A percentile compares a stretch with the other conserved stretches of the same genome.
Conservation (phyloP, 1,139 yeast species). For the Yamadazyma diddensiae region DNA sequence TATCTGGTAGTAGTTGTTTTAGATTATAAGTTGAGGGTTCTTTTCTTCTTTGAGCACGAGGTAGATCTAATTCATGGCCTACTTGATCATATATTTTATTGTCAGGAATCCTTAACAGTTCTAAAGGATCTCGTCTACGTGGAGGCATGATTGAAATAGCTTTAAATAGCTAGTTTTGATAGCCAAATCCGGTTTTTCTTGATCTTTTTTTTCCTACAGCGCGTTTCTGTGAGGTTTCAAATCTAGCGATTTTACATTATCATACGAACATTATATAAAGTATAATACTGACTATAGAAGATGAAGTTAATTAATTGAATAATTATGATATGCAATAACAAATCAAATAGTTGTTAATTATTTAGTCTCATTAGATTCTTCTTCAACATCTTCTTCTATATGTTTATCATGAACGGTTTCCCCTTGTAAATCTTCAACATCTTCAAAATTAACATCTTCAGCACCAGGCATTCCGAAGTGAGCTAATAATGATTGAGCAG, state of each 20-base stretch:
- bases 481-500: slow-evolving; percentile 49
- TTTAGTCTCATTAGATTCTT: slow-evolving; percentile 5
- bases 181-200: too few species aligned
- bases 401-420: slow-evolving; percentile 22
- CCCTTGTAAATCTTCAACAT: slow-evolving; percentile 18
- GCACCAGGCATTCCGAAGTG: slow-evolving; percentile 44
- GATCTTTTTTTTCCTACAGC: too few species aligned
- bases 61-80: slow-evolving; percentile 11
- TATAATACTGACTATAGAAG: too few species aligned
- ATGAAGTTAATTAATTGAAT: slow-evolving; percentile 5
- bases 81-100: slow-evolving; percentile 15
- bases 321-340: slow-evolving; percentile 1
- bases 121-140: slow-evolving; percentile 14
- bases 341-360: slow-evolving; percentile 2
- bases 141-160: too few species aligned
- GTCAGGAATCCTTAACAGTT: slow-evolving; percentile 16
- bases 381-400: slow-evolving; percentile 25
- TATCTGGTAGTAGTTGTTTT: slow-evolving; percentile 1
- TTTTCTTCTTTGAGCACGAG: slow-evolving; percentile 11
- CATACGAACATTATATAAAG: slow-evolving; percentile 2
- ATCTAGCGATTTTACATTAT: too few species aligned
- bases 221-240: too few species aligned
- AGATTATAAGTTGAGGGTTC: slow-evolving; percentile 4
- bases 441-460: slow-evolving; percentile 22
- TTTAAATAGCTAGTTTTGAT: too few species aligned